Conservation (phyloP, 345 rosid genomes). For the Euphorbia tirucalli region DNA sequence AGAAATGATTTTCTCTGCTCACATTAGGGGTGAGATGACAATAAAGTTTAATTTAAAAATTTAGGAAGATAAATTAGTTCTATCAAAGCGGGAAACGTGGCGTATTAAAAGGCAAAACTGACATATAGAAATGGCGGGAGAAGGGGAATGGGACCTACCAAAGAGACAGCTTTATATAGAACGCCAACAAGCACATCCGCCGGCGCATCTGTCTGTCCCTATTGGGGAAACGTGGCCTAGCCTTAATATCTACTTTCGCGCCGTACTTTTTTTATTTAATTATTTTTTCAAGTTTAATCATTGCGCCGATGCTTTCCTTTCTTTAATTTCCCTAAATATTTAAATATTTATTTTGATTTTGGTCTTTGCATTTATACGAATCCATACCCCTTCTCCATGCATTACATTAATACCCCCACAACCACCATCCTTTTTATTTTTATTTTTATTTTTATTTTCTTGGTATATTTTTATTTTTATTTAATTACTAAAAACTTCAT, state of each 20-base stretch:
- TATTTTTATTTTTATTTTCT: no score
- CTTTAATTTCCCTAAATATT: neutral
- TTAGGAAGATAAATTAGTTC: neutral
- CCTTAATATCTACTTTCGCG: neutral
- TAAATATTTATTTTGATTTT: neutral
- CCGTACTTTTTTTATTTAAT: slow-evolving; percentile 3
- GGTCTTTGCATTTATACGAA: no score
- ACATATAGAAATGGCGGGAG: neutral
- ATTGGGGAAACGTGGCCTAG: slow-evolving; percentile 16
- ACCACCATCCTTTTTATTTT: no score
- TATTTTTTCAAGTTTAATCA: neutral
- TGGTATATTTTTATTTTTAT: no score
- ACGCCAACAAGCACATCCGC: slow-evolving; percentile 9
- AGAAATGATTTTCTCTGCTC: no score
- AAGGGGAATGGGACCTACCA: neutral
- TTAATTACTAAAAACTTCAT: no score
- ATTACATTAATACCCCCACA: no score
- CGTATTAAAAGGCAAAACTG: slow-evolving; percentile 8
- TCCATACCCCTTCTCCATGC: no score
- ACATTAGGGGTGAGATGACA: no score
- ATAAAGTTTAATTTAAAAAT: no score
- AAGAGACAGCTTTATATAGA: neutral
- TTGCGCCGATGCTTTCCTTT: neutral
- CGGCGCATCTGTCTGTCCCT: slow-evolving; percentile 20
- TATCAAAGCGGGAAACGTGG: slow-evolving; percentile 6